Evolutionary conservation across 1,284 basidiomycete genomes (phyloP).

Genomic region (Paramarasmius palmivorus): DNA sequence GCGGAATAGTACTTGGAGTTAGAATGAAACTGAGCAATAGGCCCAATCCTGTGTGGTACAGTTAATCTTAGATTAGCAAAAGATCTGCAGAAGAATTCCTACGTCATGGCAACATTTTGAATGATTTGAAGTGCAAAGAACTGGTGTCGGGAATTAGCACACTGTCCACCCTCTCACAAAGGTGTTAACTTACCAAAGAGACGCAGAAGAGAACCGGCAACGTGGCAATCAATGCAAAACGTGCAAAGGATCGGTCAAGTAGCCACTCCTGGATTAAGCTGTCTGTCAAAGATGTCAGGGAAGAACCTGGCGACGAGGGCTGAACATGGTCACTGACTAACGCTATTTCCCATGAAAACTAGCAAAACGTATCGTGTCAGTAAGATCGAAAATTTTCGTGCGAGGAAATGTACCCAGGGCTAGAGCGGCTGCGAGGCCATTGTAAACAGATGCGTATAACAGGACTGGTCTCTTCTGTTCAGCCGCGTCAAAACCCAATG

Average conservation of each 20-base stretch:
- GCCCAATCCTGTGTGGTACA: constrained; percentile 43
- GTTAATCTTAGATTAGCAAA: too few relatives aligned
- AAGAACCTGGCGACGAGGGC: too few relatives aligned
- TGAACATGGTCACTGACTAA: constrained; percentile 33
- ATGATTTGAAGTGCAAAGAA: constrained; percentile 72
- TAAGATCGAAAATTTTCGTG: too few relatives aligned
- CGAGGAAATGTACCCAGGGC: constrained; percentile 25
- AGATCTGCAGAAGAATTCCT: too few relatives aligned
- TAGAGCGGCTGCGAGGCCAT: constrained; percentile 69
- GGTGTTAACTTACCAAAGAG: constrained; percentile 50
- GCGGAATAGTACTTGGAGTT: constrained; percentile 77
- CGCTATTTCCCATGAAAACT: constrained; percentile 45
- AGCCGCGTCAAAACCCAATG: too few relatives aligned
- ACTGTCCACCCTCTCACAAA: background rate
- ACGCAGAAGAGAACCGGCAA: constrained; percentile 72
- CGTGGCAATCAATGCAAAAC: constrained; percentile 64
- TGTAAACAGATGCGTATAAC: constrained; percentile 76
- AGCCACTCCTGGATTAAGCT: constrained; percentile 60
- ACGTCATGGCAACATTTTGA: constrained; percentile 61
- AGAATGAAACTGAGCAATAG: constrained; percentile 71
- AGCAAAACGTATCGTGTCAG: too few relatives aligned
- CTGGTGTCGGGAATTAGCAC: constrained; percentile 29
- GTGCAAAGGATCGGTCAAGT: constrained; percentile 61
- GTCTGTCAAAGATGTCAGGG: too few relatives aligned
- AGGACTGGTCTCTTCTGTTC: constrained; percentile 7